These are phyloP conservation scores for Maudiozyma bulderi DNA, from an alignment of 805 yeast species.

Conservation along the genomic window DNA sequence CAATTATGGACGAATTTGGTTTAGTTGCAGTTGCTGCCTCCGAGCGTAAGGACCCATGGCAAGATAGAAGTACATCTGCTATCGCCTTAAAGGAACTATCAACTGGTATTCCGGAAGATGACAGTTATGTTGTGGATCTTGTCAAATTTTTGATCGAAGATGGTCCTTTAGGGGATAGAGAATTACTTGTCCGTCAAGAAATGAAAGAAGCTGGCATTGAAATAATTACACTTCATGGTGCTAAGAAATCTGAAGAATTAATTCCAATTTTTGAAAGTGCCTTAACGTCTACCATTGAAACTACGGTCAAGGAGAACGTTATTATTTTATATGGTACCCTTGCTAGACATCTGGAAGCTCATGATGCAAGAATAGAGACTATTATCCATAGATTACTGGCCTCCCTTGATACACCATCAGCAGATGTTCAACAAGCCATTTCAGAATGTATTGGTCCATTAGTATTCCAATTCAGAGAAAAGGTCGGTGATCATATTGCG, in stretches of 20 bases:
- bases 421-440: slow-evolving; percentile 80
- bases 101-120: slow-evolving; percentile 31
- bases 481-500: slow-evolving; percentile 47
- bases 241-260: slow-evolving; percentile 54
- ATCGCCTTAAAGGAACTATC: slow-evolving; percentile 51
- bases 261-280: slow-evolving; percentile 74
- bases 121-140: slow-evolving; percentile 39
- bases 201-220: slow-evolving; percentile 83
- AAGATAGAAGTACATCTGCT: slow-evolving; percentile 74
- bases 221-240: slow-evolving; percentile 59
- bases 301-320: slow-evolving; percentile 63
- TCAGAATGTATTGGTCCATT: slow-evolving; percentile 81
- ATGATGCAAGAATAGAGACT: slow-evolving; percentile 55
- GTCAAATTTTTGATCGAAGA: slow-evolving; percentile 53
- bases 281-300: slow-evolving; percentile 29
- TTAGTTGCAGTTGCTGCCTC: slow-evolving; percentile 53
- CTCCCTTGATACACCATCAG: slow-evolving; percentile 80
- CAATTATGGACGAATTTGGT: slow-evolving; percentile 71
- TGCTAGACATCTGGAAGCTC: slow-evolving; percentile 67
- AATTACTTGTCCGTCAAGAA: slow-evolving; percentile 64
- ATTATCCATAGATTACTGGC: slow-evolving; percentile 61
- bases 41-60: slow-evolving; percentile 71
- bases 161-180: slow-evolving; percentile 66
- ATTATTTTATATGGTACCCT: slow-evolving; percentile 85
- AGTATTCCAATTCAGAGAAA: slow-evolving; percentile 45